Evolutionary conservation across 495 filamentous ascomycete species (phyloP).

Genomic region (Hyaloscypha finlandica): DNA sequence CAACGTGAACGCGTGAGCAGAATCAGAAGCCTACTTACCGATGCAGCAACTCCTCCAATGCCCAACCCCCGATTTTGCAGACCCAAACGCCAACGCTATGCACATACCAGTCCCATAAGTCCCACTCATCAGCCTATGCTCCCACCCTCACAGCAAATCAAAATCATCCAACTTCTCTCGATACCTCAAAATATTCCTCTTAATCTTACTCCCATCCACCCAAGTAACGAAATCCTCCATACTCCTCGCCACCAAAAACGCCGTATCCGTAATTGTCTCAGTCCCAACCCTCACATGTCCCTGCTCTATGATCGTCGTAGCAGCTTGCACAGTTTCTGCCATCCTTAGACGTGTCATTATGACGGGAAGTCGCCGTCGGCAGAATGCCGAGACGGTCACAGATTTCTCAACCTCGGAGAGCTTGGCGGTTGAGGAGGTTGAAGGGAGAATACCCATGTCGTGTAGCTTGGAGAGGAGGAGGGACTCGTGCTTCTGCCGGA

Average conservation of each 20-base stretch:
- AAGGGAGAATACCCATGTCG: conserved; percentile 83
- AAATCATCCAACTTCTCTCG: conserved; percentile 96
- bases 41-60: neutral
- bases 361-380: conserved; percentile 75
- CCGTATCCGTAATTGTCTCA: conserved; percentile 86
- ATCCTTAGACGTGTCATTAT: conserved; percentile 86
- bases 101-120: conserved; percentile 3
- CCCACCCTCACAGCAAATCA: conserved; percentile 67
- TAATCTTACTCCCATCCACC: conserved; percentile 96
- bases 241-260: conserved; percentile 72
- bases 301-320: conserved; percentile 88
- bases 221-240: conserved; percentile 98
- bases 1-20: neutral
- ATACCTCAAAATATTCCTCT: conserved; percentile 89
- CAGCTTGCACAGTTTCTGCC: conserved; percentile 82
- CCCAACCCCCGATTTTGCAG: neutral
- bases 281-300: conserved; percentile 93
- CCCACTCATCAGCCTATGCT: no score
- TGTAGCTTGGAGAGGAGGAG: conserved; percentile 86
- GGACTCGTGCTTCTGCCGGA: conserved; percentile 77
- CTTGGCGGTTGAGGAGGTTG: conserved; percentile 61
- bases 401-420: conserved; percentile 83
- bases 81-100: conserved; percentile 24
- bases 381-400: conserved; percentile 83
- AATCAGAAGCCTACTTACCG: neutral